Conservation (phyloP, 768 basidiomycete species). For the Porphyrellus cyaneotinctus region DNA sequence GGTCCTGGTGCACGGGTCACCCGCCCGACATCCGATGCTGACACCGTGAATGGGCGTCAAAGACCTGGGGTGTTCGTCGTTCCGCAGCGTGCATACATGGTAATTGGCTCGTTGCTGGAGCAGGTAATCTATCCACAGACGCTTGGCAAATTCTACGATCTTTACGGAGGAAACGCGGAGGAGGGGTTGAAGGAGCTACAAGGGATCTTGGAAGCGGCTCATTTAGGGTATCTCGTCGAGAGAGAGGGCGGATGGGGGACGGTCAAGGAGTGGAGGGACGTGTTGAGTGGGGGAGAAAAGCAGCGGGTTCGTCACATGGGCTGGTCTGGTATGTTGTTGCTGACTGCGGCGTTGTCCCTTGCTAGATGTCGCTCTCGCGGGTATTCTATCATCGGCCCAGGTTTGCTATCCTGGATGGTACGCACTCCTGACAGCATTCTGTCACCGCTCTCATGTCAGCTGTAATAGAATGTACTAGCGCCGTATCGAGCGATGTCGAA, state of each 20-base stretch:
- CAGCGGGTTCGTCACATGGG: constrained; percentile 55
- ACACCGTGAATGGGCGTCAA: constrained; percentile 34
- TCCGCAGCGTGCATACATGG: constrained; percentile 93
- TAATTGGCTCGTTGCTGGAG: constrained; percentile 79
- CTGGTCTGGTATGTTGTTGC: not conserved
- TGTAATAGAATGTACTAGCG: constrained; percentile 81
- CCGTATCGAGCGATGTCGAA: constrained; percentile 94
- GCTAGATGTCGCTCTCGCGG: constrained; percentile 86
- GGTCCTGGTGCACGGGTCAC: constrained; percentile 33
- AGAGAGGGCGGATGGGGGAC: constrained; percentile 89
- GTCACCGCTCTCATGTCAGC: not conserved
- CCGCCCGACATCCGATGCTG: constrained; percentile 24
- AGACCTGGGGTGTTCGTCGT: constrained; percentile 68
- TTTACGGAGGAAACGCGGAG: constrained; percentile 40
- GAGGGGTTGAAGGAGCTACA: constrained; percentile 66
- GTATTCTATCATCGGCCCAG: constrained; percentile 84
- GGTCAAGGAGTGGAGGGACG: constrained; percentile 94
- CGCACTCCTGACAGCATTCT: constrained; percentile 20
- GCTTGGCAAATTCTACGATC: constrained; percentile 64
- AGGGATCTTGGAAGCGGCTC: constrained; percentile 74
- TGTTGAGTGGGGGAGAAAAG: constrained; percentile 95
- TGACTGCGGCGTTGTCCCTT: not conserved
- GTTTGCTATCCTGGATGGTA: constrained; percentile 85
- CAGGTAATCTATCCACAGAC: constrained; percentile 90
- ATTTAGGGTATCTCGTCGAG: constrained; percentile 77